Conservation (phyloP, 495 filamentous ascomycete genomes). For the Neurospora sp. region DNA sequence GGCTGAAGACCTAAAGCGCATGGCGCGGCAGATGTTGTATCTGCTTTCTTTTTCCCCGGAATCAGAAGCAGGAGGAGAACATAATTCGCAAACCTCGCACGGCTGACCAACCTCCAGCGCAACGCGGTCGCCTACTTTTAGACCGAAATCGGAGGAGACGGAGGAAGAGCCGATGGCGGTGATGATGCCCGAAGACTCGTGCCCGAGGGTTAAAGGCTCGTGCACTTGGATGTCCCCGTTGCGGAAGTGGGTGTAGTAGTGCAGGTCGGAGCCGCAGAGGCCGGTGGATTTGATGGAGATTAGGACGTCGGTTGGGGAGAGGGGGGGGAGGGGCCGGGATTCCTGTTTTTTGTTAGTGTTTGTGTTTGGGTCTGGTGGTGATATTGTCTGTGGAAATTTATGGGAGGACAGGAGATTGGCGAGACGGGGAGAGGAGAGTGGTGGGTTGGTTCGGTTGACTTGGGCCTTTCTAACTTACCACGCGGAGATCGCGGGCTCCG, state of each 20-base stretch:
- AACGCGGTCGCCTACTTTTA: slow-evolving; percentile 59
- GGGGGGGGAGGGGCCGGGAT: slow-evolving; percentile 30
- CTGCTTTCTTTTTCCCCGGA: slow-evolving; percentile 35
- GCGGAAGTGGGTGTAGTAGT: slow-evolving; percentile 58
- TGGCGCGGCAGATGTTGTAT: slow-evolving; percentile 77
- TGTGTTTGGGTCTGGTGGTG: not conserved
- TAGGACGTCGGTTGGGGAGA: slow-evolving; percentile 43
- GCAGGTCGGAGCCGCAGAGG: slow-evolving; percentile 59
- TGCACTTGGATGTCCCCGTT: slow-evolving; percentile 56
- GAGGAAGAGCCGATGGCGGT: slow-evolving; percentile 36
- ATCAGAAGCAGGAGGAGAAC: slow-evolving; percentile 17
- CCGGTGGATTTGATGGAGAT: slow-evolving; percentile 49
- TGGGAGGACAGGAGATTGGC: not conserved
- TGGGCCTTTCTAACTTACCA: slow-evolving; percentile 34
- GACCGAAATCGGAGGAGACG: slow-evolving; percentile 17
- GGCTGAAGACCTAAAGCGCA: slow-evolving; percentile 71
- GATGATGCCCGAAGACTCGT: slow-evolving; percentile 51
- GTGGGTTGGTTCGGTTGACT: too few relatives aligned
- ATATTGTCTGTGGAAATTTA: not conserved
- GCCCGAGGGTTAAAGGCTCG: slow-evolving; percentile 53
- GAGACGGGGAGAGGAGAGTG: not conserved
- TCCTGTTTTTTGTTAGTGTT: slow-evolving; percentile 27
- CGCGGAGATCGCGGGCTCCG: slow-evolving; percentile 55
- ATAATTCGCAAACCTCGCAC: slow-evolving; percentile 60
- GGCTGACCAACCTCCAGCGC: slow-evolving; percentile 76